phyloP scores from a whole-genome alignment of 108 stramenopile species.

The Discostella stelligeroides region DNA sequence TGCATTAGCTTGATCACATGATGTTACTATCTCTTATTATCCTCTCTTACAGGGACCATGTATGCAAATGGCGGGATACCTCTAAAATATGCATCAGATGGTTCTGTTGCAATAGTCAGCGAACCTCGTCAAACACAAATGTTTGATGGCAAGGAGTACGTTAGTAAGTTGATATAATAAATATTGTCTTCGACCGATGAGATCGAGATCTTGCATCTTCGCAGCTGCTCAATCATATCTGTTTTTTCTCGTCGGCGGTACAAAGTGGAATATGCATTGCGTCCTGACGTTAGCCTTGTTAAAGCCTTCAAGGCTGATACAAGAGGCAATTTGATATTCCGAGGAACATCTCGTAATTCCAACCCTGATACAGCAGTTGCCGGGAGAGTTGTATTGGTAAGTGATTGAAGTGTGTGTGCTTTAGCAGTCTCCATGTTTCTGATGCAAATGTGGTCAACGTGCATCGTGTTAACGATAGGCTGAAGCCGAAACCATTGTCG shows the following conservation, averaged over 20 bases:
- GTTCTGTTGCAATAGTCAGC: constrained; percentile 62
- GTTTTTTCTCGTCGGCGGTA: too few species aligned
- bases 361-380: constrained; percentile 94
- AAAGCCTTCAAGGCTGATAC: constrained; percentile 92
- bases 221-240: too few species aligned
- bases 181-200: too few species aligned
- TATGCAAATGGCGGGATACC: constrained; percentile 91
- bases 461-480: constrained; percentile 33
- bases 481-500: constrained; percentile 91
- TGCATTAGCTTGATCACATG: background rate
- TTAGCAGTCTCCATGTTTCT: background rate
- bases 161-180: too few species aligned
- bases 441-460: background rate
- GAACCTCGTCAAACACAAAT: constrained; percentile 64
- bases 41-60: constrained; percentile 52
- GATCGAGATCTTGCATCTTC: too few species aligned
- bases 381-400: constrained; percentile 71
- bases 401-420: background rate
- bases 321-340: constrained; percentile 90
- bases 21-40: background rate
- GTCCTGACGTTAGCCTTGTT: constrained; percentile 80
- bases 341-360: constrained; percentile 87
- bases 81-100: constrained; percentile 83
- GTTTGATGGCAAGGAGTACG: constrained; percentile 86
- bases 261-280: constrained; percentile 89